Evolutionary conservation across 176 grass and related monocot genomes (phyloP).

Genomic region (Elymus sibiricus): DNA sequence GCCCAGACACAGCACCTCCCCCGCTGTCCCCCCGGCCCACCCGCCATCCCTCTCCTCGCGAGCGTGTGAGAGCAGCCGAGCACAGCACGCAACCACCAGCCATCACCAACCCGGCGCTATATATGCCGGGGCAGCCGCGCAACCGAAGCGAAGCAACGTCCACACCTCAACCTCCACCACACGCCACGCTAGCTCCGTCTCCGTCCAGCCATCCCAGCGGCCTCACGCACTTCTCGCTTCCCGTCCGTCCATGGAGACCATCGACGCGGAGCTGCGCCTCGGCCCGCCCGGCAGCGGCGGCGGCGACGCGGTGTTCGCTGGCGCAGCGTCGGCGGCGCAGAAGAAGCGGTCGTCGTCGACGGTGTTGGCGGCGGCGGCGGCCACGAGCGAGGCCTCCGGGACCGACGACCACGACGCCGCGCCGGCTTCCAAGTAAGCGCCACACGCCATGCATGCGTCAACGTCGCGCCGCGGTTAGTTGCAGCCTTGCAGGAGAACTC

Average conservation of each 20-base stretch:
- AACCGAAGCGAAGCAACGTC: constrained; percentile 18
- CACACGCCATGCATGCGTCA: no score
- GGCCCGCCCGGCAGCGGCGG: constrained; percentile 37
- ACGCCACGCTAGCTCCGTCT: not conserved
- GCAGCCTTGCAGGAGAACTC: no score
- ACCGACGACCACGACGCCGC: constrained; percentile 18
- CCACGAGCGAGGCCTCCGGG: constrained; percentile 34
- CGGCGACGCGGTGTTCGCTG: not conserved
- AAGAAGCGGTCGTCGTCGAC: constrained; percentile 8
- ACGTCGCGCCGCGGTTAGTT: no score
- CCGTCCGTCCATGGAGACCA: constrained; percentile 28
- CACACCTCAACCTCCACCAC: not conserved
- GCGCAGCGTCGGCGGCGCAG: not conserved
- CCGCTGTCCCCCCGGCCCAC: not conserved
- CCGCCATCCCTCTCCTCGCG: no score
- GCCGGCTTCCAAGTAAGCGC: constrained; percentile 57
- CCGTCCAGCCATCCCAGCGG: not conserved
- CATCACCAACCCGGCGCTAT: not conserved
- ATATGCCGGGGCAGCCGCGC: not conserved
- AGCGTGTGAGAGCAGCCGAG: no score
- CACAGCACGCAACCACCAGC: not conserved
- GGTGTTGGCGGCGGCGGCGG: not conserved
- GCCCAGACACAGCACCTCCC: not conserved
- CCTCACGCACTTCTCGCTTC: not conserved
- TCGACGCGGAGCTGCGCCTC: constrained; percentile 64